A percentile compares a stretch with the other conserved stretches of the same genome.
Evolutionary conservation across 768 basidiomycete genomes (phyloP).

Genomic region (Coprinopsis marcescibilis): DNA sequence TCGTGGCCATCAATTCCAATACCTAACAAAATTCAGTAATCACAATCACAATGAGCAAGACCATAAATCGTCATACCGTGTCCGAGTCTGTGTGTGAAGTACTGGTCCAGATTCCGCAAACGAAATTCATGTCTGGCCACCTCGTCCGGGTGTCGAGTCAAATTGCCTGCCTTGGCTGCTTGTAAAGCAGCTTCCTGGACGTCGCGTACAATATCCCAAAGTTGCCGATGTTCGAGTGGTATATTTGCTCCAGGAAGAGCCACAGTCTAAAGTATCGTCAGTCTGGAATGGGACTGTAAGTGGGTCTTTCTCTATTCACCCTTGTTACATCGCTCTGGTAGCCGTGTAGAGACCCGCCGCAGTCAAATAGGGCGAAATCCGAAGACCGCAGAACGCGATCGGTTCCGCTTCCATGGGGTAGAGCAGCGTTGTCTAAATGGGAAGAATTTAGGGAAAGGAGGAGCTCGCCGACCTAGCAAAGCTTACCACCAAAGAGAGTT

Average conservation of each 20-base stretch:
- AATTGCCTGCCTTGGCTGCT: constrained; percentile 39
- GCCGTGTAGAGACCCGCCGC: constrained; percentile 63
- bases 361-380: constrained; percentile 75
- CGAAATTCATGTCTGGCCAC: constrained; percentile 52
- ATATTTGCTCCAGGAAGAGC: constrained; percentile 55
- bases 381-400: constrained; percentile 49
- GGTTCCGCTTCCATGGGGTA: constrained; percentile 78
- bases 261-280: constrained; percentile 68
- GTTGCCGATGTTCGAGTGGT: constrained; percentile 39
- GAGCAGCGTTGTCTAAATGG: constrained; percentile 69
- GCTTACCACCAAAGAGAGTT: constrained; percentile 71
- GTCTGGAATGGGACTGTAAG: constrained; percentile 12
- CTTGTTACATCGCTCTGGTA: constrained; percentile 78
- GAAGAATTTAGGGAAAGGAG: not conserved
- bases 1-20: constrained; percentile 86
- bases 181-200: constrained; percentile 57
- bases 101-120: constrained; percentile 37
- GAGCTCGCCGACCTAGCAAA: not conserved
- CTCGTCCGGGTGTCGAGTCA: constrained; percentile 53
- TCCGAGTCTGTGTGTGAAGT: constrained; percentile 80
- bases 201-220: constrained; percentile 61
- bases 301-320: constrained; percentile 33
- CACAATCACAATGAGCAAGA: too few species aligned
- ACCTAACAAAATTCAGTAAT: too few species aligned
- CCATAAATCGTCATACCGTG: constrained; percentile 56